A percentile compares a stretch with the other conserved stretches of the same genome.
These are phyloP conservation scores for Aspergillus vadensis DNA, from an alignment of 2,329 filamentous ascomycete species.

Conservation along the genomic window DNA sequence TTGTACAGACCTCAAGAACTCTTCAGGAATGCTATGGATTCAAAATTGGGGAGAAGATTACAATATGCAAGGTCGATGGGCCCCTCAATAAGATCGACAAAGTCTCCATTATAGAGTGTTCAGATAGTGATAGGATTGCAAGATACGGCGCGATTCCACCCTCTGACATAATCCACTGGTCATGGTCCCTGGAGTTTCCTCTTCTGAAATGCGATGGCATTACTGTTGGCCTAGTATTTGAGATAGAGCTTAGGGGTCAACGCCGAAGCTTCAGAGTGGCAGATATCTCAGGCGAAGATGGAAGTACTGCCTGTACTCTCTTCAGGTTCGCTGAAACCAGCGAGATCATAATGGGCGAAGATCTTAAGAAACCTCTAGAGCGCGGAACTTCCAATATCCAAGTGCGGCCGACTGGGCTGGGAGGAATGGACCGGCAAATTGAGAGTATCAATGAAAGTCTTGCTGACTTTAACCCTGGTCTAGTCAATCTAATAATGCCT, in stretches of 20 bases:
- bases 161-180: constrained; percentile 49
- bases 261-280: constrained; percentile 64
- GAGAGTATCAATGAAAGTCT: constrained; percentile 68
- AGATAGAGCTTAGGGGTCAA: constrained; percentile 58
- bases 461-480: constrained; percentile 51
- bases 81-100: constrained; percentile 57
- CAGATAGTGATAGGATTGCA: constrained; percentile 43
- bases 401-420: constrained; percentile 56
- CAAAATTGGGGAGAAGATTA: constrained; percentile 69
- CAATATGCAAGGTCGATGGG: constrained; percentile 57
- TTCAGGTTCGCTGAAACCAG: constrained; percentile 39
- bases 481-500: constrained; percentile 39
- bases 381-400: constrained; percentile 20
- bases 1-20: constrained; percentile 71
- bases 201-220: constrained; percentile 64
- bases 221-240: constrained; percentile 70
- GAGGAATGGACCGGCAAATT: constrained; percentile 68
- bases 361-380: constrained; percentile 20
- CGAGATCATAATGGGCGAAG: constrained; percentile 36
- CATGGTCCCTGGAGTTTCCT: constrained; percentile 50
- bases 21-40: constrained; percentile 73
- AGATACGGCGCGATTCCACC: constrained; percentile 37
- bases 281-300: constrained; percentile 54
- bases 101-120: constrained; percentile 64
- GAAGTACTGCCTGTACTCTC: constrained; percentile 40